Evolutionary conservation across 441 rosid species (phyloP).

Genomic region (Erysimum cheiri): DNA sequence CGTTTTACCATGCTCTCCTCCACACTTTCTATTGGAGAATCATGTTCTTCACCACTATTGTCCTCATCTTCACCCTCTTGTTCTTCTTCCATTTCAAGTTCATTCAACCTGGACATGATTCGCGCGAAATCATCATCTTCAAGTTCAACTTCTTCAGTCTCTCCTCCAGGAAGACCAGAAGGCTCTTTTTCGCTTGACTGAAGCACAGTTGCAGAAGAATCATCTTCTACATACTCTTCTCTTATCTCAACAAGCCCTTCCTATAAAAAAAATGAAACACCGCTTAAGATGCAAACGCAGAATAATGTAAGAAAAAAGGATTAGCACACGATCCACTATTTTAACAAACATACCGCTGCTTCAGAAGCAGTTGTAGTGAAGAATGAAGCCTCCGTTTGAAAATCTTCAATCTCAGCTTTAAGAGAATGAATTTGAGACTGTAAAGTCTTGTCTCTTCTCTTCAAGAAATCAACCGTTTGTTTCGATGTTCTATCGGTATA

Average conservation of each 20-base stretch:
- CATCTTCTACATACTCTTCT: conserved; percentile 72
- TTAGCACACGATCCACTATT: background rate
- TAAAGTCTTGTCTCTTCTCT: conserved; percentile 76
- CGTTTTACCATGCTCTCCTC: conserved; percentile 48
- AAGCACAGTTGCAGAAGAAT: conserved; percentile 37
- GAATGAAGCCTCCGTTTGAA: conserved; percentile 78
- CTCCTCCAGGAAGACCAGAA: conserved; percentile 41
- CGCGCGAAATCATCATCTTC: conserved; percentile 75
- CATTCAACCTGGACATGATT: conserved; percentile 79
- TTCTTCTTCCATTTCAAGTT: conserved; percentile 88
- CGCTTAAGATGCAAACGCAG: background rate
- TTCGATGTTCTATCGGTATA: conserved; percentile 78
- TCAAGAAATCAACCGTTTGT: conserved; percentile 78
- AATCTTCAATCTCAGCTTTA: conserved; percentile 72
- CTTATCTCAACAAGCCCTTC: conserved; percentile 91
- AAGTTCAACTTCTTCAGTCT: conserved; percentile 14
- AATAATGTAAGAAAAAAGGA: no score
- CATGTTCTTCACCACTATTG: conserved; percentile 45
- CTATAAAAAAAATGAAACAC: conserved; percentile 44
- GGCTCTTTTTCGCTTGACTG: conserved; percentile 37
- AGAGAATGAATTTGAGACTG: conserved; percentile 65
- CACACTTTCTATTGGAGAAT: conserved; percentile 15
- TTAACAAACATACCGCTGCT: conserved; percentile 60
- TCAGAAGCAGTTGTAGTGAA: conserved; percentile 80
- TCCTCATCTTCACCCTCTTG: conserved; percentile 55